Evolutionary conservation across 179 eudicot genomes (phyloP), one percentile per base, ranked within the genome.

Genomic region (Actinidia chinensis): DNA sequence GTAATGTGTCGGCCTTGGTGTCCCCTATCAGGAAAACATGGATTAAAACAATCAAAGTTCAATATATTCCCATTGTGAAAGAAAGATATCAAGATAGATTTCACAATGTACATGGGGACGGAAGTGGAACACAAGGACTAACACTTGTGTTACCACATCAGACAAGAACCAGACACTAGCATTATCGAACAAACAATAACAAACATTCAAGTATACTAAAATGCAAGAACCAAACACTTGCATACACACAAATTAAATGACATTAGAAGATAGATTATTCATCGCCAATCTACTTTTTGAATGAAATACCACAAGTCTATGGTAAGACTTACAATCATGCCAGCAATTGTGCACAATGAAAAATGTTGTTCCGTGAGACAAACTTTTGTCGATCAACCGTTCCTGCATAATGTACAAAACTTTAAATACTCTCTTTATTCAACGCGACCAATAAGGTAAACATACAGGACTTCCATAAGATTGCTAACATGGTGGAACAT

Each of bases 1-100:
- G 72, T 88, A 88, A 64, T 91, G 96, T 1, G 96, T 91, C 1
- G 96, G 96, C 83, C 96, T 82, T 1, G 96, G 87, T 0, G 96
- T 91, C 14, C 96, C 96, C 93, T 90, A 65, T 5, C 4, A 43
- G 44, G 44, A 20, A 22, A 73, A 59, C 69, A 70, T 6, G 20
- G 4, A 60, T 33, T 11, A 42, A 71, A 44, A 50, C 43, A 81
- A 10, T 18, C 6, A 8, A 55, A 52, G 73, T 22, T 8, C 46
- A 44, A 46, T 17, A 22, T n/a, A 11, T 73, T 73, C 66, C n/a
- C n/a, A 8, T 54, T 17, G 28, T 33, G 25, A 13, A 60, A 56
- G 42, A 71, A 43, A 25, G 20, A 15, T 73, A 5, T 9, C 1
- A 18, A 42, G 63, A 15, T 54, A 4, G 5, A 64, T 20, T 64